Evolutionary conservation across 2,329 filamentous ascomycete genomes (phyloP), one percentile per base, ranked within the genome.

Genomic region (Monosporascus sp.): DNA sequence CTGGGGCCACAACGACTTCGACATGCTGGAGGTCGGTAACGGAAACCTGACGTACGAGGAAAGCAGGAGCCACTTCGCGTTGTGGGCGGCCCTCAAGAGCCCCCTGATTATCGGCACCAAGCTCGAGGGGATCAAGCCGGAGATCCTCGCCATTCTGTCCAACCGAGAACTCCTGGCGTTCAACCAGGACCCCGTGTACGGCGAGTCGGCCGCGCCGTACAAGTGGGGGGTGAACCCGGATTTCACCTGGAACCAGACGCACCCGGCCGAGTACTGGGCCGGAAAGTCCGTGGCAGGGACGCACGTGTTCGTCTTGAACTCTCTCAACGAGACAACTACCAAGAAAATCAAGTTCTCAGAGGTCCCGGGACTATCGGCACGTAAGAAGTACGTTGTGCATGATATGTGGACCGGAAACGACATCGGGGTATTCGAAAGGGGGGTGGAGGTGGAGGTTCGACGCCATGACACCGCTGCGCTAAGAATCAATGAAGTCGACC

Each of bases 11-110:
- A 75, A 74, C 5, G 78, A 82, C 55, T 68, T 71, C 11, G 77
- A 80, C 50, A 79, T 79, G 71, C 69, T 74, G 7, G 76, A 79
- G 59, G 68, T 81, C 6, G 77, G 78, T 22, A 81, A 80, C 58
- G 73, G 71, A 0, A 65, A 74, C 22, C 63, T 80, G 45, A 77
- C 73, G 0, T 38, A 65, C 1, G 70, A 68, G 1, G 76, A 81
- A 65, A 72, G 72, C 35, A 67, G 75, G 18, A 72, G 73, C 2
- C 77, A 81, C 58, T 80, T 80, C 58, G 74, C 74, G 4, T 61
- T 80, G 5, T 81, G 78, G 78, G 75, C 74, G 0, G 70, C 70
- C 1, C 71, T 80, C 66, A 80, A 78, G 60, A 71, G 70, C 5
- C 77, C 77, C 0, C 58, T 81, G 20, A 70, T 81, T 25, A 78